These are phyloP conservation scores for Aspergillus felis DNA, from an alignment of 2,329 filamentous ascomycete species.

Conservation along the genomic window DNA sequence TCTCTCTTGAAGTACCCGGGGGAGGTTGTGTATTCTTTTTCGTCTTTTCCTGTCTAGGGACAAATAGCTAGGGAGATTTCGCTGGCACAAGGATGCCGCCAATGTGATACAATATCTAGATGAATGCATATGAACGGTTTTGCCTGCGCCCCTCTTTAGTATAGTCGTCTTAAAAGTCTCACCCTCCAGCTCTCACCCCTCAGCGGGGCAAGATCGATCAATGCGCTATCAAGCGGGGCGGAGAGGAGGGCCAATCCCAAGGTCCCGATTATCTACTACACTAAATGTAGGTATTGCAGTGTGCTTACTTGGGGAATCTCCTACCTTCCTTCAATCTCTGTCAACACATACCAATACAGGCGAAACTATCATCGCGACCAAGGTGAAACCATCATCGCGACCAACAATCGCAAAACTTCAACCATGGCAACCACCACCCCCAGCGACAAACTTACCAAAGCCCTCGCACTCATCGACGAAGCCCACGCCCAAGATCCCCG, in stretches of 20 bases:
- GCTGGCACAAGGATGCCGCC: neutral
- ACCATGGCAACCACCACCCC: slow-evolving; percentile 1
- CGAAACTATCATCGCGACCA: neutral
- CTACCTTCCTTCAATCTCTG: neutral
- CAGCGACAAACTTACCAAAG: slow-evolving; percentile 40
- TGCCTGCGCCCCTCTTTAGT: neutral
- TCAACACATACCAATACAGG: neutral
- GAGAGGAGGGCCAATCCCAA: neutral
- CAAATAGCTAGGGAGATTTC: neutral
- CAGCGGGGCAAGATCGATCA: neutral
- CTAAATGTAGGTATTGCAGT: too few species aligned
- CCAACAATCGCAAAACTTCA: neutral
- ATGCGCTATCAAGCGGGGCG: neutral
- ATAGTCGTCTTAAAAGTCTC: too few species aligned
- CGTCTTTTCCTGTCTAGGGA: neutral
- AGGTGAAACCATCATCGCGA: neutral
- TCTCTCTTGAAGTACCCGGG: neutral
- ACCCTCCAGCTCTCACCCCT: neutral
- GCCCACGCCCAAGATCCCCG: slow-evolving; percentile 68
- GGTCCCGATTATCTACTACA: neutral
- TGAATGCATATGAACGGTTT: neutral
- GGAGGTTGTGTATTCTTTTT: neutral
- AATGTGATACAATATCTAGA: neutral
- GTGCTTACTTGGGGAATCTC: too few species aligned
- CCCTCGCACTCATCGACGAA: slow-evolving; percentile 66